Base-by-base conservation (phyloP, 441 rosid species). In the Raphanus hybrid region DNA sequence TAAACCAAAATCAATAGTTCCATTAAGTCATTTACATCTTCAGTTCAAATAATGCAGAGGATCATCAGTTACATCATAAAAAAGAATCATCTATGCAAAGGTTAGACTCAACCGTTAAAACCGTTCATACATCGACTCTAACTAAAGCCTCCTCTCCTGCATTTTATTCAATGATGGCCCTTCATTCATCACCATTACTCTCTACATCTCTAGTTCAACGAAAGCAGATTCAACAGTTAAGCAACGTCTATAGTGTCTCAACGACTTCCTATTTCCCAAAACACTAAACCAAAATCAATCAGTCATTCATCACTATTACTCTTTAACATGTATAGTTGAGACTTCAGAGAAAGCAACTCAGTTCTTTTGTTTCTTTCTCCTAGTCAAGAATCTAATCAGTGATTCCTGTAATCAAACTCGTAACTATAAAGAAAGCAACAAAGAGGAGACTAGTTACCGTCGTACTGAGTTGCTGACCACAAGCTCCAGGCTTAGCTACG, bases 381-480 rank as follows among this genome's bases (percentile, higher is more conserved):
- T 59, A 8, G 3, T 37, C 35, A n/a, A 29, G 34, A 29, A 29
- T 29, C 34, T 29, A 29, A 29, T 29, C 34, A 29, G 1, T 29
- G 34, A 29, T 29, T 29, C 34, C 34, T 29, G 34, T 29, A 29
- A 29, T 29, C 34, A 29, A 20, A 16, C 27, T 18, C 20, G 2
- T 14, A 52, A 6, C 3, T 0, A 52, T 45, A 67, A 67, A 54
- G 70, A 39, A 52, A 73, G 23, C 55, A 27, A 62, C 55, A 27
- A 62, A 73, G 78, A 73, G 68, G 62, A 57, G 23, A 63, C 1
- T 15, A 41, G 23, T 45, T 74, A 79, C 82, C 78, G 78, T 74
- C 8, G 67, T 45, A 64, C 4, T 68, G 64, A 74, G 80, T 79
- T 79, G 80, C 80, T 79, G 61, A 76, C 83, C 77, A 64, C 73